A percentile compares a stretch with the other conserved stretches of the same genome.
Evolutionary conservation across 2,329 filamentous ascomycete species (phyloP).

Genomic region (Penicillium sp.): DNA sequence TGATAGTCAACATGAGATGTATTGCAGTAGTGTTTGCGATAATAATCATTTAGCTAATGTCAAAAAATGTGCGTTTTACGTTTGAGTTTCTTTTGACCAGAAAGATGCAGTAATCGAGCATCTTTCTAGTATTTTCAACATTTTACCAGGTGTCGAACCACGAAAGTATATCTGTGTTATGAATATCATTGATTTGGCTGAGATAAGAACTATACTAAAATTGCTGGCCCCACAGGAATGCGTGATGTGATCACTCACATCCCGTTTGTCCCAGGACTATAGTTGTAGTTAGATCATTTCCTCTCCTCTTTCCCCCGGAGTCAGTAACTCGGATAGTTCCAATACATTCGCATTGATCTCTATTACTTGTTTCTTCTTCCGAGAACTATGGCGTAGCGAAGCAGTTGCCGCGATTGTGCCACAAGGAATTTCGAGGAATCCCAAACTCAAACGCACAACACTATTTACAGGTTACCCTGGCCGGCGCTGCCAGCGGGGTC

Average conservation of each 20-base stretch:
- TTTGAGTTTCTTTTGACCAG: too few species aligned
- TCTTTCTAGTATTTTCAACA: too few species aligned
- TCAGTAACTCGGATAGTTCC: not conserved
- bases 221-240: too few species aligned
- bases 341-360: not conserved
- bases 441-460: not conserved
- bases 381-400: not conserved
- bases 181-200: not conserved
- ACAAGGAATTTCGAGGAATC: not conserved
- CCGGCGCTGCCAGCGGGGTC: conserved; percentile 6
- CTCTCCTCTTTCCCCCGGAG: not conserved
- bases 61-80: not conserved
- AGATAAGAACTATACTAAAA: not conserved
- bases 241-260: not conserved
- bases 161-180: not conserved
- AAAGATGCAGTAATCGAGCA: too few species aligned
- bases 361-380: not conserved
- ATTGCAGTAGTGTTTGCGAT: too few species aligned
- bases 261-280: not conserved
- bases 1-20: too few species aligned
- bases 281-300: not conserved
- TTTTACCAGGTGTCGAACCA: not conserved
- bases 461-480: conserved; percentile 5
- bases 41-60: not conserved
- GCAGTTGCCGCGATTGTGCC: not conserved